These are phyloP conservation scores for Pisolithus orientalis DNA, from an alignment of 768 basidiomycete genomes.

Conservation along the genomic window DNA sequence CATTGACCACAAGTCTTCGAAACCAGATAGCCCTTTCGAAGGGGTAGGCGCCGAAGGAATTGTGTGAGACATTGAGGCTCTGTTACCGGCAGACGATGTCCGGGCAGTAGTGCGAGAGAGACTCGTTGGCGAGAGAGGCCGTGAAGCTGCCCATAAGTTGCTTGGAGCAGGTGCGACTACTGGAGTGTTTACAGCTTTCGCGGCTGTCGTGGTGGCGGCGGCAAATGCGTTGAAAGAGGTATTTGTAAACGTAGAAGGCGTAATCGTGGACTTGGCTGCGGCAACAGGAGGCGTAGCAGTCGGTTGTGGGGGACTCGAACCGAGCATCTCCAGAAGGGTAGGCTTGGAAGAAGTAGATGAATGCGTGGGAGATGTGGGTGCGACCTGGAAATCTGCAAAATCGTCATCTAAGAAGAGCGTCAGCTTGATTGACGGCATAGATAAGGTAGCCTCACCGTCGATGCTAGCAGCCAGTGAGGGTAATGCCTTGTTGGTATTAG, in stretches of 20 bases:
- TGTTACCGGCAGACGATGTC: constrained; percentile 9
- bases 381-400: constrained; percentile 81
- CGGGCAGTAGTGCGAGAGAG: constrained; percentile 9
- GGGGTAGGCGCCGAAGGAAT: constrained; percentile 20
- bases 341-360: constrained; percentile 32
- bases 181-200: constrained; percentile 15
- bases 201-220: constrained; percentile 21
- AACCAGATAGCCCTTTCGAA: constrained; percentile 46
- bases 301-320: constrained; percentile 25
- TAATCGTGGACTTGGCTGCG: constrained; percentile 10
- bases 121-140: constrained; percentile 21
- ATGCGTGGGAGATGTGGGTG: constrained; percentile 39
- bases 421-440: background rate
- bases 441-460: constrained; percentile 17
- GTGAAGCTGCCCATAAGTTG: constrained; percentile 17
- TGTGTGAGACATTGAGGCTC: constrained; percentile 7
- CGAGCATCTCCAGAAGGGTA: constrained; percentile 47
- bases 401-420: constrained; percentile 57
- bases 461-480: constrained; percentile 19
- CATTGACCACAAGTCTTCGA: constrained; percentile 88
- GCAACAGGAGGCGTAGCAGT: constrained; percentile 4
- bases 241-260: constrained; percentile 19
- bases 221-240: constrained; percentile 17
- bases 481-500: constrained; percentile 25
- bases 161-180: constrained; percentile 16